Conservation (phyloP, 1,284 basidiomycete species). For the Trametes versicolor region DNA sequence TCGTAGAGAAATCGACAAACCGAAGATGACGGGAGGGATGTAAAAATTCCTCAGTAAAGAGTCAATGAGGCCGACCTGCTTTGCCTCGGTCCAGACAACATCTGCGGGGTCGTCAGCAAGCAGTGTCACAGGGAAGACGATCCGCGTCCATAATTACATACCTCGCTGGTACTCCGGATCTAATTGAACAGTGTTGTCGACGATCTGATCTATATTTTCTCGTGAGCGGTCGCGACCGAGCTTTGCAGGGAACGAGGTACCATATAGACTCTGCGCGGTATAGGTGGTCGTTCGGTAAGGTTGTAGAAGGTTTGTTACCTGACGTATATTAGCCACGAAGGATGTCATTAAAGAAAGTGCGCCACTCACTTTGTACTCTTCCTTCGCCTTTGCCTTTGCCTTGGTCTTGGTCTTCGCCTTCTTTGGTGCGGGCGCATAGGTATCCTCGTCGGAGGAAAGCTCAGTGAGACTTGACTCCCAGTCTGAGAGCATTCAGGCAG, state of each 20-base stretch:
- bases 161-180: slow-evolving; percentile 66
- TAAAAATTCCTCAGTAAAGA: slow-evolving; percentile 55
- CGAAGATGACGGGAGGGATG: slow-evolving; percentile 72
- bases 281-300: slow-evolving; percentile 56
- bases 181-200: slow-evolving; percentile 55
- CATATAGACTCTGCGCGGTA: slow-evolving; percentile 55
- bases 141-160: slow-evolving; percentile 33
- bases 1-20: slow-evolving; percentile 45
- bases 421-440: slow-evolving; percentile 43
- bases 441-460: slow-evolving; percentile 50
- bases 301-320: slow-evolving; percentile 45
- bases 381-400: slow-evolving; percentile 37
- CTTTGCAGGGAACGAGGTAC: slow-evolving; percentile 38
- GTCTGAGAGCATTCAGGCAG: slow-evolving; percentile 39
- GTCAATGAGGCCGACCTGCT: slow-evolving; percentile 51
- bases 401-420: slow-evolving; percentile 35
- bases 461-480: slow-evolving; percentile 56
- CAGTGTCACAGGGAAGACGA: background rate
- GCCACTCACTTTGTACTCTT: slow-evolving; percentile 47
- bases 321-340: background rate
- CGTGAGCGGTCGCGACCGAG: background rate
- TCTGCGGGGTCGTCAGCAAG: slow-evolving; percentile 43
- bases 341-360: background rate
- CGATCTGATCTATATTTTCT: slow-evolving; percentile 53
- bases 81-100: slow-evolving; percentile 62